A percentile compares a stretch with the other conserved stretches of the same genome.
These are phyloP conservation scores for Solanum neorickii DNA, from an alignment of 257 asterid genomes.

Conservation along the genomic window DNA sequence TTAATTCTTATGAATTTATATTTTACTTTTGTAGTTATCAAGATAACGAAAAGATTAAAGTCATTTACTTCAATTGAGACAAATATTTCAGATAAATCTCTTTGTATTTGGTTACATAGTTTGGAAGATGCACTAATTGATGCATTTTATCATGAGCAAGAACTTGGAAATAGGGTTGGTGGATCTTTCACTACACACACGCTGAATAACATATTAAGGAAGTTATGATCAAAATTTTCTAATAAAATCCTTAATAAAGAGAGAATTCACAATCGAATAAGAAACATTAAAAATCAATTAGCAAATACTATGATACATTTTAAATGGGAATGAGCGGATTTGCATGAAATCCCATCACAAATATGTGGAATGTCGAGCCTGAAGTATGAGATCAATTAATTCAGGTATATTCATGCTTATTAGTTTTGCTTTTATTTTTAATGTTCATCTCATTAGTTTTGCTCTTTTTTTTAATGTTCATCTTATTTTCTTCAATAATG, in stretches of 20 bases:
- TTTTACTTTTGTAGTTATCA: not conserved
- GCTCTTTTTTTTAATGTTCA: too few species aligned
- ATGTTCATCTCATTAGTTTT: too few species aligned
- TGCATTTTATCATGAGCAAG: not conserved
- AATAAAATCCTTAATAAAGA: not conserved
- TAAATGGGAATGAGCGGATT: not conserved
- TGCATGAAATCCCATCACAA: not conserved
- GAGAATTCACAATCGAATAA: not conserved
- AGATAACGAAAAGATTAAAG: too few species aligned
- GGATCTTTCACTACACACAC: not conserved
- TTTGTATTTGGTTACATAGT: not conserved
- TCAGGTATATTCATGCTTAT: not conserved
- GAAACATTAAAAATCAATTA: not conserved
- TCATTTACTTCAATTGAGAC: not conserved
- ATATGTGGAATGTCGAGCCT: not conserved
- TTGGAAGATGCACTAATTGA: not conserved
- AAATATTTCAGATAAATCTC: not conserved
- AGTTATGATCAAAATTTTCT: not conserved
- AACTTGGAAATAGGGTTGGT: not conserved
- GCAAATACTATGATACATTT: not conserved
- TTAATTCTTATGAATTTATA: not conserved
- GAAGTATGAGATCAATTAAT: not conserved
- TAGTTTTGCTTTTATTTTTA: not conserved
- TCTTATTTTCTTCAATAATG: too few species aligned
- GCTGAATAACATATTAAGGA: not conserved